Evolutionary conservation across 306 rosid genomes (phyloP), one percentile per base, ranked within the genome.

Genomic region (Heteromeles arbutifolia): DNA sequence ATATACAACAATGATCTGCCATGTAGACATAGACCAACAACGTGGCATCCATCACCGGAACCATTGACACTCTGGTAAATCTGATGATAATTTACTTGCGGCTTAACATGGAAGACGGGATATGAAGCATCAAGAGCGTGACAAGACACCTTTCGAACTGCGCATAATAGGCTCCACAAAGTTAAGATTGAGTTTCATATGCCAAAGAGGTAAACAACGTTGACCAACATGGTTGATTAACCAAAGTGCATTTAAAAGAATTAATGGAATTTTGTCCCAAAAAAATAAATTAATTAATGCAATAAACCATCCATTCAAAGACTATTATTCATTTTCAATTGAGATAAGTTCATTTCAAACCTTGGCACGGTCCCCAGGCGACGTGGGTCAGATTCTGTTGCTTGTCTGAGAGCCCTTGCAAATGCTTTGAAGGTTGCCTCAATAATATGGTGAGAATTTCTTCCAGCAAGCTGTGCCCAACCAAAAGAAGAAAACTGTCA

Each of bases 361-460:
- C 99, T 95, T 78, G 97, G 97, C 64, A 95, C 81, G 8, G 91
- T 87, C 78, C 93, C 97, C 10, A 12, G 88, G 56, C 97, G 97
- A 69, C 97, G 96, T 29, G 89, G 87, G 63, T 95, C 98, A 79
- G 82, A 82, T 83, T 86, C 93, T 34, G 96, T 88, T 48, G 97
- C 99, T 89, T 89, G 97, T 78, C 97, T 82, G 67, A 95, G 93
- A 85, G 99, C 97, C 84, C 99, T 88, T 21, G 97, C 97, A 90
- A 95, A 92, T 69, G 96, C 99, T 85, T 95, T 95, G 84, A 92
- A 95, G 64, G 99, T 92, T 72, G 99, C 99, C 82, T 95, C 97
- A 68, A 92, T 86, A 59, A 95, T 90, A 86, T 95, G 99, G 86
- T 95, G 99, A 64, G 99, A 92, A 80, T 95, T 95, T 77, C 71